These are phyloP conservation scores for Pleurotus ostreatus DNA, from an alignment of 768 basidiomycete genomes.

Conservation along the genomic window DNA sequence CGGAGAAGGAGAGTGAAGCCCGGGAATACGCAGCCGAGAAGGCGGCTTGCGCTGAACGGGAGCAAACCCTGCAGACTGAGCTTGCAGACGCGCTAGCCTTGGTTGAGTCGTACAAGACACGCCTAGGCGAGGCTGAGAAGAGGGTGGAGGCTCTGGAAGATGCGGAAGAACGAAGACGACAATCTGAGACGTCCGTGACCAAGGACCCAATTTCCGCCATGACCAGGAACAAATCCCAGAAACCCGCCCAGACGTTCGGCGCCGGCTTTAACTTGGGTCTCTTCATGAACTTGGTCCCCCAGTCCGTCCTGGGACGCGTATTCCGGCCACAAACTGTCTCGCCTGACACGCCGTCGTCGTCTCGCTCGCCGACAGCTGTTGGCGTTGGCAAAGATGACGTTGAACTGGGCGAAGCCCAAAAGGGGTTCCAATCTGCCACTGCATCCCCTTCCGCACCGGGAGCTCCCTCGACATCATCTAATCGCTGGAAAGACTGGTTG, in stretches of 20 bases:
- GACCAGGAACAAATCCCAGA: not conserved
- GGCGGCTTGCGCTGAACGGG: not conserved
- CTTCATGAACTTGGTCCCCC: not conserved
- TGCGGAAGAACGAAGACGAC: not conserved
- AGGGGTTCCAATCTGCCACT: not conserved
- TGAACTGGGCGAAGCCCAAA: not conserved
- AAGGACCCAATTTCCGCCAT: not conserved
- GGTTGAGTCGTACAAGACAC: slow-evolving; percentile 14
- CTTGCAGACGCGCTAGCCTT: slow-evolving; percentile 8
- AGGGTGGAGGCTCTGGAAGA: slow-evolving; percentile 17
- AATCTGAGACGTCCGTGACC: not conserved
- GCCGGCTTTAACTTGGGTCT: not conserved
- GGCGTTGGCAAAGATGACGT: not conserved
- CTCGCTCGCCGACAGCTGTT: not conserved
- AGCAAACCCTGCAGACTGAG: slow-evolving; percentile 9
- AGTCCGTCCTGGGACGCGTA: not conserved
- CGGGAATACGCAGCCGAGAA: not conserved
- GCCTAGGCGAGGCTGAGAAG: slow-evolving; percentile 19
- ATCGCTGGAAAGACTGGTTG: not conserved
- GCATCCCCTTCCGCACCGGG: not conserved
- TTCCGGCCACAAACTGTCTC: not conserved
- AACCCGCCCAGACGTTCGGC: not conserved
- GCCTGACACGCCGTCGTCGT: not conserved
- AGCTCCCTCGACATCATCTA: not conserved
- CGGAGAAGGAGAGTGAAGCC: not conserved